Percentiles rank a stretch among this genome's conserved stretches.
These are phyloP conservation scores for Patellifolia procumbens DNA, from an alignment of 179 eudicot species.

Conservation along the genomic window DNA sequence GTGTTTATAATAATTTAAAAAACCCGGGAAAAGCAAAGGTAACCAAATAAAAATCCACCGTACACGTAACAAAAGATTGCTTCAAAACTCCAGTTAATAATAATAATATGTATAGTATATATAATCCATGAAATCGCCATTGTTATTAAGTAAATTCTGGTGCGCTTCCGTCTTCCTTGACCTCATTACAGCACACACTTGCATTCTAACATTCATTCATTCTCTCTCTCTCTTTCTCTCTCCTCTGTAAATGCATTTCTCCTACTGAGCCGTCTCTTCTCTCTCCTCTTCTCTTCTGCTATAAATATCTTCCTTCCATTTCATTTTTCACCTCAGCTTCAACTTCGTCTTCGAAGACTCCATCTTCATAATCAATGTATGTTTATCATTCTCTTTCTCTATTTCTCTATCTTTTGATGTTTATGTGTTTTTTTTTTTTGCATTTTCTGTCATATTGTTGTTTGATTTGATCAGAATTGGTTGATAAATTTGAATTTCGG, in stretches of 20 bases:
- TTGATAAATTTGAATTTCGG: too few relatives aligned
- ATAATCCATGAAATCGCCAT: too few relatives aligned
- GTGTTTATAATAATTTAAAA: background rate
- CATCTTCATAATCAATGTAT: background rate
- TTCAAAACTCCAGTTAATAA: background rate
- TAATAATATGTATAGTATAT: too few relatives aligned
- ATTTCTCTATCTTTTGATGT: too few relatives aligned
- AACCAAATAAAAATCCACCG: background rate
- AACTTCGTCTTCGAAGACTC: too few relatives aligned
- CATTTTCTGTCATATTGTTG: too few relatives aligned
- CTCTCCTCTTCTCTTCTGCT: background rate
- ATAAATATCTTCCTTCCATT: too few relatives aligned
- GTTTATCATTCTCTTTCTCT: background rate
- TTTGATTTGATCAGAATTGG: background rate
- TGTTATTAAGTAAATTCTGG: background rate
- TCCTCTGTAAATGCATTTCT: background rate
- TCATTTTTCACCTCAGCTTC: too few relatives aligned
- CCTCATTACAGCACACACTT: background rate
- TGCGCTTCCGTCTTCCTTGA: background rate
- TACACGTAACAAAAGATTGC: background rate
- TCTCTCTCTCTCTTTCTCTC: too few relatives aligned
- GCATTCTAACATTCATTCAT: too few relatives aligned
- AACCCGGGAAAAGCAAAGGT: slow-evolving; percentile 2
- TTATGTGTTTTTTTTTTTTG: background rate
- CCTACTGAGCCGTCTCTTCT: background rate